Evolutionary conservation across 2,329 filamentous ascomycete species (phyloP), one percentile per base, ranked within the genome.

Genomic region (Botryotinia calthae): DNA sequence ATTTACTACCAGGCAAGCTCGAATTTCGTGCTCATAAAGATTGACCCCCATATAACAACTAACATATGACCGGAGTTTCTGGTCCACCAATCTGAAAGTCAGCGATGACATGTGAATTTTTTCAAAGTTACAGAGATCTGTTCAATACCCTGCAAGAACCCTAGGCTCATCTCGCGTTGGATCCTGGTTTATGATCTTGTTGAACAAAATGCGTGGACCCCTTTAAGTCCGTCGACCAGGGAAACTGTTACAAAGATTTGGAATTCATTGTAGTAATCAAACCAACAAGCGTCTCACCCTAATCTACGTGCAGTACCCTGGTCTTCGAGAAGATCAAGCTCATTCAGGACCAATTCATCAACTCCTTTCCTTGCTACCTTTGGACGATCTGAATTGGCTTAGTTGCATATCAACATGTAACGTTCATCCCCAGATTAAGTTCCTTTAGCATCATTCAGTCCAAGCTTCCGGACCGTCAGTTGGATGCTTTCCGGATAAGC

Each of bases 251-350:
- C 48, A 31, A 16, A 44, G 48, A 46, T 66, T 71, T 51, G 34
- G 48, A 56, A 71, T 56, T 67, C 22, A 22, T 28, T 54, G 34
- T 54, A 66, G 34, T 42, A 67, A 67, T 67, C 46, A 67, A 67
- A 68, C n/a, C 48, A 56, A 31, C 18, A 68, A 31, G 18, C 37
- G 9, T 56, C 18, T 56, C 37, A 56, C 37, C 25, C 48, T 10
- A 28, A 22, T 31, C 48, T 67, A 31, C 40, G 56, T 54, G 5
- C 37, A 18, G 31, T 10, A 40, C n/a, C 65, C 48, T 18, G 25
- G 34, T 28, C 18, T 28, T 31, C 12, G 5, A 56, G 4, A 42
- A 56, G 18, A 56, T 56, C 34, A 67, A n/a, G 40, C 42, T 67
- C 28, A 31, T 56, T 31, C 48, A 56, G 48, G 28, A 67, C 10